phyloP scores from a whole-genome alignment of 345 rosid genomes.

The Turnera subulata region DNA sequence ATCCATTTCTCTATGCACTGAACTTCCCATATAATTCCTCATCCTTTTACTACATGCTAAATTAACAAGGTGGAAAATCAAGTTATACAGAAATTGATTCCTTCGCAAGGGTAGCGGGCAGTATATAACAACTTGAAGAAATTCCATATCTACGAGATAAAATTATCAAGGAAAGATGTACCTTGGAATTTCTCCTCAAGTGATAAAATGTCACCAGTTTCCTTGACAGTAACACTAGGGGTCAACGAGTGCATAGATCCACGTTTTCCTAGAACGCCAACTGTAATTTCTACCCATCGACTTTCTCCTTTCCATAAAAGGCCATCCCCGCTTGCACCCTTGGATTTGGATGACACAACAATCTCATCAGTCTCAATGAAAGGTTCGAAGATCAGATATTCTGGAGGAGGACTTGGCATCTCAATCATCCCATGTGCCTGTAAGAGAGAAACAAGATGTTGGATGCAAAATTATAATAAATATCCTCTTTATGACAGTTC shows the following conservation, averaged over 20 bases:
- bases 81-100: not conserved
- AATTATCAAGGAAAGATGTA: no score
- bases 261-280: constrained; percentile 67
- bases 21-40: no score
- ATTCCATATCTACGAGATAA: not conserved
- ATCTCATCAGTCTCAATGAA: constrained; percentile 89
- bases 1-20: not conserved
- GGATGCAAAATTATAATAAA: not conserved
- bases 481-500: no score
- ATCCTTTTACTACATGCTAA: no score
- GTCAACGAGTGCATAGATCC: constrained; percentile 80
- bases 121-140: not conserved
- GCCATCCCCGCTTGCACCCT: constrained; percentile 21
- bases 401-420: constrained; percentile 92
- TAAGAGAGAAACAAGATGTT: not conserved
- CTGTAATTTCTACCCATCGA: constrained; percentile 89
- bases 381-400: constrained; percentile 77
- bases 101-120: constrained; percentile 1
- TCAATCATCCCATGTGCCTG: constrained; percentile 91
- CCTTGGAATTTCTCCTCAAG: constrained; percentile 99
- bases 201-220: constrained; percentile 82
- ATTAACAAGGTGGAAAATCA: not conserved
- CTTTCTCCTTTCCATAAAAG: constrained; percentile 72
- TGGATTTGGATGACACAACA: constrained; percentile 52
- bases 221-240: constrained; percentile 91